Evolutionary conservation across 495 filamentous ascomycete species (phyloP).

Genomic region (Aspergillus cavernicola): DNA sequence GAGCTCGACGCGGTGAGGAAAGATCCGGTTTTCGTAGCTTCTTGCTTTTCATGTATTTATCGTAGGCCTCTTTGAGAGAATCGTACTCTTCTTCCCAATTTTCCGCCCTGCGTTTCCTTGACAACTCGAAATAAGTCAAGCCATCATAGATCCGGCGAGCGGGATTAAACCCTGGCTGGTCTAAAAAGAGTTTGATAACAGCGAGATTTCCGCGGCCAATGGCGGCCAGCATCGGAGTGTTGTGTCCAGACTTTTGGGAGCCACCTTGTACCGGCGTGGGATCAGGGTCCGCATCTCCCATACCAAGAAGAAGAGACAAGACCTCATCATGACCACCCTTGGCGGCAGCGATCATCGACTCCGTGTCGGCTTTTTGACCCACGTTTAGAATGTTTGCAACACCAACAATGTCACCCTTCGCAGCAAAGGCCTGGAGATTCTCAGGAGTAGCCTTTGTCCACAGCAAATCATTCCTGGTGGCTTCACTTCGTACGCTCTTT

Average conservation of each 20-base stretch:
- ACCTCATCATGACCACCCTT: conserved; percentile 86
- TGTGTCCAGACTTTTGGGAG: conserved; percentile 50
- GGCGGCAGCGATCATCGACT: conserved; percentile 85
- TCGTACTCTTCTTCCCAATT: conserved; percentile 86
- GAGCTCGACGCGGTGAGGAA: conserved; percentile 56
- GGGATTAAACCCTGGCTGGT: conserved; percentile 74
- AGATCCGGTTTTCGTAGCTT: conserved; percentile 37
- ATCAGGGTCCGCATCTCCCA: conserved; percentile 75
- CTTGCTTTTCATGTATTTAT: conserved; percentile 51
- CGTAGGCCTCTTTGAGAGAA: conserved; percentile 75
- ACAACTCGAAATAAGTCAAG: conserved; percentile 79
- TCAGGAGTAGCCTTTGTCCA: conserved; percentile 61
- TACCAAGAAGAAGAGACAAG: conserved; percentile 77
- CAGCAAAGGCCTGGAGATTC: conserved; percentile 76
- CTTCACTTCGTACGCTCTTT: conserved; percentile 56
- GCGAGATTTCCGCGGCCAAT: conserved; percentile 86
- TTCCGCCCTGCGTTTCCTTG: conserved; percentile 73
- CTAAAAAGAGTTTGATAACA: conserved; percentile 74
- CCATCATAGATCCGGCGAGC: conserved; percentile 63
- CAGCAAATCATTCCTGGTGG: conserved; percentile 56
- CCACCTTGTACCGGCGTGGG: conserved; percentile 62
- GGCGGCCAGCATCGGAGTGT: conserved; percentile 89
- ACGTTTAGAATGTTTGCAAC: conserved; percentile 79
- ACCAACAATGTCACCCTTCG: conserved; percentile 75
- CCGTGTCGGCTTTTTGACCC: conserved; percentile 70